These are phyloP conservation scores for Nigrospora oryzae DNA, from an alignment of 2,329 filamentous ascomycete species.

Conservation along the genomic window DNA sequence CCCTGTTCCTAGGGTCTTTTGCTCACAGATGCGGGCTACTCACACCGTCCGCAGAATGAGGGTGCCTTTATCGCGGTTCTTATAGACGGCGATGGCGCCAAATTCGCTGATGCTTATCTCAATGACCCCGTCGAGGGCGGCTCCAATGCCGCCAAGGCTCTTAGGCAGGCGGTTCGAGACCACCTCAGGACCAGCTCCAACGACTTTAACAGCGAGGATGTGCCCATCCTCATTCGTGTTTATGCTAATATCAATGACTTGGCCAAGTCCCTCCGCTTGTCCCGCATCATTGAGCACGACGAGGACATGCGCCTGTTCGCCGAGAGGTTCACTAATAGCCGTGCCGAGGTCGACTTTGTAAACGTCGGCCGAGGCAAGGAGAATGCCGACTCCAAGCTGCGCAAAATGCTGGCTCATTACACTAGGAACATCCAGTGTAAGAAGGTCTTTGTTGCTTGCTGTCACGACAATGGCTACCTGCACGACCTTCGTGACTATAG, in stretches of 20 bases:
- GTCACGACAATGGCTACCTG: constrained; percentile 25
- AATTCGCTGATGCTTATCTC: constrained; percentile 22
- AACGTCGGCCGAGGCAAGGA: constrained; percentile 25
- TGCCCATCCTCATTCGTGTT: constrained; percentile 21
- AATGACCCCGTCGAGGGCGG: constrained; percentile 17
- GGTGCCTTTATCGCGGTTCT: constrained; percentile 22
- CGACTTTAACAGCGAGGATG: constrained; percentile 14
- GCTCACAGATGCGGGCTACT: not conserved
- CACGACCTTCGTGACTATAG: constrained; percentile 24
- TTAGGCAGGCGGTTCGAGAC: constrained; percentile 22
- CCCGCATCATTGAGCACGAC: constrained; percentile 19
- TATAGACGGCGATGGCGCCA: constrained; percentile 24
- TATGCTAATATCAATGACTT: constrained; percentile 25
- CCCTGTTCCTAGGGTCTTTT: too few species aligned
- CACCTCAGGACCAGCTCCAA: constrained; percentile 12
- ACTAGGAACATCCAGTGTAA: constrained; percentile 22
- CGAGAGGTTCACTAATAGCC: constrained; percentile 23
- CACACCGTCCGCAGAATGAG: constrained; percentile 12
- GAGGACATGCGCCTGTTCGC: constrained; percentile 22
- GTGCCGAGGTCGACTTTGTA: constrained; percentile 24
- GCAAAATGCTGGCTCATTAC: constrained; percentile 22
- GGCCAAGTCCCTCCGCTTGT: constrained; percentile 21
- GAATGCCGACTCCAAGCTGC: constrained; percentile 16
- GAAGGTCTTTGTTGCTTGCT: constrained; percentile 23
- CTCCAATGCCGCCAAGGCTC: constrained; percentile 17